Base-by-base conservation (phyloP, 208 protist species). In the Trypanosomatidae sp. region DNA sequence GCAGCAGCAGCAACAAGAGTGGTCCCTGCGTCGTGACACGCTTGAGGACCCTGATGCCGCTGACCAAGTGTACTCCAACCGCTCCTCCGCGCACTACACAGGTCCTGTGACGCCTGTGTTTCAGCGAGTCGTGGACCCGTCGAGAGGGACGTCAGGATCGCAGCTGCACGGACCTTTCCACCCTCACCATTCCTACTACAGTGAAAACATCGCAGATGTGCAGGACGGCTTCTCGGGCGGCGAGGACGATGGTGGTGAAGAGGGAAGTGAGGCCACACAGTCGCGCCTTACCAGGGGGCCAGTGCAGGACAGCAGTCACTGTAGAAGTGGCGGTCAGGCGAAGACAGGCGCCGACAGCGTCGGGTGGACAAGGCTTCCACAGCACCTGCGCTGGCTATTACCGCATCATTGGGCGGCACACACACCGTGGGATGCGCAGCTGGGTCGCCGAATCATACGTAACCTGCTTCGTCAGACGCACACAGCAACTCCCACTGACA, bases 381-480 rank as follows among this genome's bases (percentile, higher is more conserved):
- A 39, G n/a, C 68, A 73, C 43, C 70, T 80, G 70, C 70, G 76
- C 33, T 80, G 76, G 76, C 65, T 80, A 66, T 50, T 80, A 55
- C 76, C 76, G 36, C 70, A 64, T 17, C 70, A 69, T 1, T 80
- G 76, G 76, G 64, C 70, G 1, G 47, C 70, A 10, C 69, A 80
- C 70, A 80, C 70, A 25, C 76, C 76, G 30, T 80, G 76, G 76
- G 76, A 80, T 64, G 69, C 71, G 44, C 70, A 80, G 70, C 70
- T 80, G 55, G 76, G 76, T 15, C 76, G 76, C 41, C 76, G 76
- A 9, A 44, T 80, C 44, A 75, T 80, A 43, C 64, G 43, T 4
- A 53, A 73, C 39, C 64, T 80, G 33, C 70, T 80, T 30, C 53
- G 58, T 6, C 76, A 73, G 30, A 71, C 69, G 33, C 46, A 39